A percentile compares a stretch with the other conserved stretches of the same genome.
Evolutionary conservation across 2,329 filamentous ascomycete species (phyloP).

Genomic region (Fonsecaea pugnacius): DNA sequence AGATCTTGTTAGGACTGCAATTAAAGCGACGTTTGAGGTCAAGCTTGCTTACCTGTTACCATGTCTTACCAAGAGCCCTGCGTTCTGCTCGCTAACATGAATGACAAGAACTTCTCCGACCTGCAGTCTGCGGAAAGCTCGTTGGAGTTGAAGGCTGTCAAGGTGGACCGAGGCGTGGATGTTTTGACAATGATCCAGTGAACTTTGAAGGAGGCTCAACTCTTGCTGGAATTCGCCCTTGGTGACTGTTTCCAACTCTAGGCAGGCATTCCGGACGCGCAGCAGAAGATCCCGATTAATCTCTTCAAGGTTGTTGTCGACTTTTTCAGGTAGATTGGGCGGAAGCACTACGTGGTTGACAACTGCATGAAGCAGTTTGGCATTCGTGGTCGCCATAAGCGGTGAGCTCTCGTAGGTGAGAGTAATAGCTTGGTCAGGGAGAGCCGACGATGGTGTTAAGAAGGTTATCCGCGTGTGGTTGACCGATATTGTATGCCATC

Average conservation of each 20-base stretch:
- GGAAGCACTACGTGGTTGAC: constrained; percentile 48
- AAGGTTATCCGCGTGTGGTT: neutral
- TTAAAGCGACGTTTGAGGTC: neutral
- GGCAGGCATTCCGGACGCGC: constrained; percentile 40
- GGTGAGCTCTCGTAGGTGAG: neutral
- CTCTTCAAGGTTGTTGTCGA: constrained; percentile 40
- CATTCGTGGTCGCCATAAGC: neutral
- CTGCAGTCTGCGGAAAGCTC: constrained; percentile 39
- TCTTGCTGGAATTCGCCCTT: constrained; percentile 9
- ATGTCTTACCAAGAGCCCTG: constrained; percentile 51
- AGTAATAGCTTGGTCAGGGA: neutral
- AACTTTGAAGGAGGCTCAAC: constrained; percentile 15
- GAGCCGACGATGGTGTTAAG: neutral
- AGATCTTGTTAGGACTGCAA: constrained; percentile 5
- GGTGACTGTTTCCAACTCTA: constrained; percentile 27
- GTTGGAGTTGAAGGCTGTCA: constrained; percentile 15
- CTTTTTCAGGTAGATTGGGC: constrained; percentile 44
- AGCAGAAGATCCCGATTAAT: constrained; percentile 41
- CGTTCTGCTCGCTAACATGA: constrained; percentile 56
- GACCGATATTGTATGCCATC: neutral
- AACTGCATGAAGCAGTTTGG: constrained; percentile 25
- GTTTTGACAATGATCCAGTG: constrained; percentile 14
- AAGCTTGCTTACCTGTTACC: constrained; percentile 42
- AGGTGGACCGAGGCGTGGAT: constrained; percentile 14
- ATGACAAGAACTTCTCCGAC: constrained; percentile 48